Base-by-base conservation (phyloP, 176 grass and related monocot genomes). In the Hyparrhenia diplandra region DNA sequence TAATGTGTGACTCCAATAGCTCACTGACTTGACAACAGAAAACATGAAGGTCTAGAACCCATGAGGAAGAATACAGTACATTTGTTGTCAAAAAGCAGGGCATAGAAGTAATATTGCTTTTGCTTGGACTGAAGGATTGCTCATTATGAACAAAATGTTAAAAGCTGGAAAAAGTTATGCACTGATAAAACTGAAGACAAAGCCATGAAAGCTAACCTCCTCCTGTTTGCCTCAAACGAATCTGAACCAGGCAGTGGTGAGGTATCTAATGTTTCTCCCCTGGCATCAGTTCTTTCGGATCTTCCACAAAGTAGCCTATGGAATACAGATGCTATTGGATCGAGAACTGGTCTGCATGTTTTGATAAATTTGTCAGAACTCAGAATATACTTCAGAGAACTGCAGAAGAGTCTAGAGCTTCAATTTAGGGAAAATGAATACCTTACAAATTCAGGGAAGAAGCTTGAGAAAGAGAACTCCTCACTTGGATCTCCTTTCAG, bases 401-500 rank as follows among this genome's bases (percentile, higher is more conserved):
- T 64, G 39, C 25, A 73, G 25, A 76, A 24, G 14, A 52, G 79
- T 47, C 37, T 73, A 46, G 43, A 36, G 57, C 4, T 71, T 63
- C 73, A 17, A 85, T 55, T 77, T 37, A 79, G 34, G 32, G 42
- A 41, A 71, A 61, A 71, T 42, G 29, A 32, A 41, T 75, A 95
- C 96, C 92, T 90, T 68, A 99, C 20, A 84, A 99, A 86, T 67
- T 93, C 96, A 75, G 96, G 96, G 87, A 99, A 99, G 73, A 99
- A 99, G 73, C 88, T 93, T 67, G 96, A 91, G 82, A 95, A 99
- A 69, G 92, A 90, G 67, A 99, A 99, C 42, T 99, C 96, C 21
- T 95, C 96, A 61, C 96, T 99, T 67, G 92, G 96, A 61, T 99
- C 96, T 76, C 96, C 96, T 76, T 91, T 95, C 66, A 99, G 82